Conservation (phyloP, 768 basidiomycete species). For the Paxillus involutus region DNA sequence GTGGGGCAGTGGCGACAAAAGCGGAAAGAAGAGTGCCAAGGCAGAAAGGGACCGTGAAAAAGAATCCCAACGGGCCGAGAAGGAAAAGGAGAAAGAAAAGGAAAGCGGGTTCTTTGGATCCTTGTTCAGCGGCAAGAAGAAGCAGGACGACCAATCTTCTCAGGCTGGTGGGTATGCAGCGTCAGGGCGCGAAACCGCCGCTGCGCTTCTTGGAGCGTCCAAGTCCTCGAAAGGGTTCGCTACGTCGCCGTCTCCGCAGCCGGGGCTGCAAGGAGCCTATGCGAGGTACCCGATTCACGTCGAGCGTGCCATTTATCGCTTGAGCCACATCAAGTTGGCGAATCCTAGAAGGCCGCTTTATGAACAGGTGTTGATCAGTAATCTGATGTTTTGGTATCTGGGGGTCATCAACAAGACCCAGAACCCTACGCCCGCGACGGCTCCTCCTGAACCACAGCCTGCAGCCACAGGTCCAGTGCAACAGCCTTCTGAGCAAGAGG, state of each 20-base stretch:
- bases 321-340: slow-evolving; percentile 98
- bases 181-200: slow-evolving; percentile 83
- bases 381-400: slow-evolving; percentile 99
- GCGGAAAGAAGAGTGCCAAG: slow-evolving; percentile 54
- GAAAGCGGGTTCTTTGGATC: slow-evolving; percentile 91
- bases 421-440: slow-evolving; percentile 38
- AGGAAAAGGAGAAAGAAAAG: slow-evolving; percentile 43
- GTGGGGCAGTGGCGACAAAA: slow-evolving; percentile 61
- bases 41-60: slow-evolving; percentile 45
- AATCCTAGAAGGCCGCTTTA: slow-evolving; percentile 95
- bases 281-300: slow-evolving; percentile 97
- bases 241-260: slow-evolving; percentile 59
- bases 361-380: slow-evolving; percentile 93
- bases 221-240: slow-evolving; percentile 72
- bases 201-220: slow-evolving; percentile 80
- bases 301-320: slow-evolving; percentile 94
- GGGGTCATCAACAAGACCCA: slow-evolving; percentile 95
- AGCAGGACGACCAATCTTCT: slow-evolving; percentile 68
- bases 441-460: slow-evolving; percentile 31
- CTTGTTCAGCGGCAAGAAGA: slow-evolving; percentile 85
- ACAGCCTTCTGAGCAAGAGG: slow-evolving; percentile 34
- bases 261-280: slow-evolving; percentile 41
- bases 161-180: slow-evolving; percentile 33
- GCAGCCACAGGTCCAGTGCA: slow-evolving; percentile 24
- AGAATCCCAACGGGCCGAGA: slow-evolving; percentile 46